Percentiles rank a stretch among this genome's conserved stretches.
Evolutionary conservation across 345 rosid species (phyloP).

Genomic region (Brassica nigra): DNA sequence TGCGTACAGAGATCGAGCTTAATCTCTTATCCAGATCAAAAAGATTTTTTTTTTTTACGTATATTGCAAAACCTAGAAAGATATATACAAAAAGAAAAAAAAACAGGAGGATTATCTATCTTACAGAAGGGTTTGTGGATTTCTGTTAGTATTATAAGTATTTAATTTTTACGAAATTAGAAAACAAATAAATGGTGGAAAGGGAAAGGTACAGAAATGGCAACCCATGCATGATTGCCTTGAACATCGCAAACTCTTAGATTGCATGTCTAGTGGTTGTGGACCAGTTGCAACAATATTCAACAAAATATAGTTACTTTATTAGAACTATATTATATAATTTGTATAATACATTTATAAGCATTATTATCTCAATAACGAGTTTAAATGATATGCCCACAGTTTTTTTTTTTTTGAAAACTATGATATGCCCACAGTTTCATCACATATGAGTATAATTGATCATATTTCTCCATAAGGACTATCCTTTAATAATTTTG

Average conservation of each 20-base stretch:
- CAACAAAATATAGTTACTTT: neutral
- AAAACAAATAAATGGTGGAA: neutral
- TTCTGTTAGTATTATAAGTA: neutral
- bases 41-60: slow-evolving; percentile 6
- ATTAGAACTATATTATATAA: neutral
- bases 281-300: slow-evolving; percentile 27
- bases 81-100: neutral
- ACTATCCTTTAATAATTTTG: neutral
- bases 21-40: slow-evolving; percentile 36
- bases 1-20: slow-evolving; percentile 9
- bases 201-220: slow-evolving; percentile 24
- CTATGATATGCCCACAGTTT: slow-evolving; percentile 39
- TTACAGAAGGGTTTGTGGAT: slow-evolving; percentile 1
- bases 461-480: neutral
- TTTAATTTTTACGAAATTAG: neutral
- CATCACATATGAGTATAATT: slow-evolving; percentile 9
- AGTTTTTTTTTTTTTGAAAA: neutral
- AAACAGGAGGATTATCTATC: neutral
- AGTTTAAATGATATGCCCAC: slow-evolving; percentile 15
- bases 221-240: slow-evolving; percentile 45
- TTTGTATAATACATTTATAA: slow-evolving; percentile 23
- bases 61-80: slow-evolving; percentile 13
- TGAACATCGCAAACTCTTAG: slow-evolving; percentile 39
- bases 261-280: slow-evolving; percentile 41
- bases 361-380: slow-evolving; percentile 34